phyloP scores from a whole-genome alignment of 495 filamentous ascomycete genomes.

The Zalerion maritima region DNA sequence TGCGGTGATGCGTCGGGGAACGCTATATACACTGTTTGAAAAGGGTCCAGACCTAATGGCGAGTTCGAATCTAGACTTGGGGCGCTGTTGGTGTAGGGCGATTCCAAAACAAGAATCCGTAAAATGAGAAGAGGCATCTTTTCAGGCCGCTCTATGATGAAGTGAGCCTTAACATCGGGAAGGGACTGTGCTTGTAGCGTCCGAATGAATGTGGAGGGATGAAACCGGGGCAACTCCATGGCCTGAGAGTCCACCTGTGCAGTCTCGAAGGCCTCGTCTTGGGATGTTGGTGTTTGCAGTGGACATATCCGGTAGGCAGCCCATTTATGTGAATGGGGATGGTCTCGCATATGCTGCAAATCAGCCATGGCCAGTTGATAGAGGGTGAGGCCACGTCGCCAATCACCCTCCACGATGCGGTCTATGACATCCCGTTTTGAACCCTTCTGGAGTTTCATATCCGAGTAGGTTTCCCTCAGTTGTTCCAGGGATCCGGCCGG shows the following conservation, averaged over 20 bases:
- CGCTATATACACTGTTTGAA: slow-evolving; percentile 56
- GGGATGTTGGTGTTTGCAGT: slow-evolving; percentile 17
- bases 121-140: slow-evolving; percentile 52
- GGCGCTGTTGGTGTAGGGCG: slow-evolving; percentile 45
- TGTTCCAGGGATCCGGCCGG: slow-evolving; percentile 46
- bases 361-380: slow-evolving; percentile 74
- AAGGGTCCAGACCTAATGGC: slow-evolving; percentile 31
- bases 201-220: slow-evolving; percentile 57
- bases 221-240: slow-evolving; percentile 51
- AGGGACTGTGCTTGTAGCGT: slow-evolving; percentile 57
- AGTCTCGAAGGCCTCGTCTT: slow-evolving; percentile 17
- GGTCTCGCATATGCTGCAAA: slow-evolving; percentile 62
- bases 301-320: slow-evolving; percentile 47
- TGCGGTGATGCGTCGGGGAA: slow-evolving; percentile 67
- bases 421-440: slow-evolving; percentile 61
- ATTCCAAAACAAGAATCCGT: slow-evolving; percentile 59
- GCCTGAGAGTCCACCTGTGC: slow-evolving; percentile 24
- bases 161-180: slow-evolving; percentile 68
- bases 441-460: slow-evolving; percentile 41
- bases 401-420: slow-evolving; percentile 66
- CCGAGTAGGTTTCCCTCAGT: slow-evolving; percentile 46
- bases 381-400: slow-evolving; percentile 60
- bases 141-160: slow-evolving; percentile 51
- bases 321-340: slow-evolving; percentile 60
- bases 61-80: slow-evolving; percentile 6